phyloP scores from a whole-genome alignment of 352 stramenopile genomes.

The Phytophthora ramorum region DNA sequence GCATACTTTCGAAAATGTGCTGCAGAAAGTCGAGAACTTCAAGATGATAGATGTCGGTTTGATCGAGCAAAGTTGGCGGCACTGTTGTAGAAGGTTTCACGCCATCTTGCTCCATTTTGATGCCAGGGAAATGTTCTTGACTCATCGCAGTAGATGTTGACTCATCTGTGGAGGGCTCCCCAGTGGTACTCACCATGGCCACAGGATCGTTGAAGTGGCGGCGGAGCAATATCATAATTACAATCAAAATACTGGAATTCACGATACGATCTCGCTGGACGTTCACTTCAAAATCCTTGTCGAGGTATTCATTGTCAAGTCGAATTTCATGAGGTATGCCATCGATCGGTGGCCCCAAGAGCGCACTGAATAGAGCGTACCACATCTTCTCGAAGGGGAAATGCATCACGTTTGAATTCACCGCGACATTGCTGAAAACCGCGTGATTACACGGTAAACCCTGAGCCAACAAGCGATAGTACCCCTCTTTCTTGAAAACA shows the following conservation, averaged over 20 bases:
- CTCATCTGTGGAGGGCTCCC: slow-evolving; percentile 9
- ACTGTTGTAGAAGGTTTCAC: not conserved
- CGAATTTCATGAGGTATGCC: slow-evolving; percentile 64
- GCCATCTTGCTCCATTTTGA: not conserved
- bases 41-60: slow-evolving; percentile 36
- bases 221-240: slow-evolving; percentile 63
- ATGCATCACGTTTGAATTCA: not conserved
- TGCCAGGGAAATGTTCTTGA: not conserved
- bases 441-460: slow-evolving; percentile 58
- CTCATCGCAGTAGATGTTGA: not conserved
- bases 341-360: slow-evolving; percentile 70
- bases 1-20: slow-evolving; percentile 56
- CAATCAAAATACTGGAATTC: slow-evolving; percentile 57
- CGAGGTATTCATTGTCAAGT: slow-evolving; percentile 69
- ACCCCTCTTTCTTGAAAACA: slow-evolving; percentile 71
- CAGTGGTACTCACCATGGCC: slow-evolving; percentile 29
- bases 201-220: slow-evolving; percentile 65
- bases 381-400: slow-evolving; percentile 80
- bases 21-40: slow-evolving; percentile 70
- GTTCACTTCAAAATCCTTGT: slow-evolving; percentile 77
- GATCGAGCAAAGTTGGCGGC: slow-evolving; percentile 1
- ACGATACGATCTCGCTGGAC: slow-evolving; percentile 58
- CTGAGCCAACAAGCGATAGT: slow-evolving; percentile 70
- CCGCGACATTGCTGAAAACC: slow-evolving; percentile 23
- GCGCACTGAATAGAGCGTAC: slow-evolving; percentile 70